Percentiles rank a stretch among this genome's conserved stretches.
These are phyloP conservation scores for Alternaria atra DNA, from an alignment of 2,329 filamentous ascomycete species.

Conservation along the genomic window DNA sequence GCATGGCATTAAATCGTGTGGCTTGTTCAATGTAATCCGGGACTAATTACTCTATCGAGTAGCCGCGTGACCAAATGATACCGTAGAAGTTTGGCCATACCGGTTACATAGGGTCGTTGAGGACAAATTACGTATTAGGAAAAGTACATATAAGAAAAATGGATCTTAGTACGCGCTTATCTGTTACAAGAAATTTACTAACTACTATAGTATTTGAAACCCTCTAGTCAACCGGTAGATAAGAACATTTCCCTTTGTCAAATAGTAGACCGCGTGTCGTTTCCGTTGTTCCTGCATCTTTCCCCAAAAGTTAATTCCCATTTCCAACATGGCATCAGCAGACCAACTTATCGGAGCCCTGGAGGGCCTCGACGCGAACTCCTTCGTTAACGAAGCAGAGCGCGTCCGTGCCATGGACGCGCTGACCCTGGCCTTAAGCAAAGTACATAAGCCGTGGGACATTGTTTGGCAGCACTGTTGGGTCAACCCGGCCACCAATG, in stretches of 20 bases:
- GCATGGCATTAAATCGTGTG: neutral
- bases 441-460: constrained; percentile 13
- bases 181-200: neutral
- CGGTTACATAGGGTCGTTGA: neutral
- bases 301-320: constrained; percentile 10
- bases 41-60: neutral
- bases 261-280: neutral
- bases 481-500: constrained; percentile 13
- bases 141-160: neutral
- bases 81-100: neutral
- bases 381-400: constrained; percentile 12
- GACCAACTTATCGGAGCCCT: constrained; percentile 12
- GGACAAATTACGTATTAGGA: neutral
- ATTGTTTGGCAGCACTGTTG: constrained; percentile 13
- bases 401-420: constrained; percentile 11
- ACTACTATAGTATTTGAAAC: neutral
- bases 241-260: constrained; percentile 1
- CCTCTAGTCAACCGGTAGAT: constrained; percentile 1
- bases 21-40: neutral
- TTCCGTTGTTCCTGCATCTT: neutral
- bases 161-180: neutral
- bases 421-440: constrained; percentile 9
- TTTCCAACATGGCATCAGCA: constrained; percentile 9
- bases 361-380: constrained; percentile 9
- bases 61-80: neutral